Conservation (phyloP, 305 asterid genomes). For the Fraxinus albicans region DNA sequence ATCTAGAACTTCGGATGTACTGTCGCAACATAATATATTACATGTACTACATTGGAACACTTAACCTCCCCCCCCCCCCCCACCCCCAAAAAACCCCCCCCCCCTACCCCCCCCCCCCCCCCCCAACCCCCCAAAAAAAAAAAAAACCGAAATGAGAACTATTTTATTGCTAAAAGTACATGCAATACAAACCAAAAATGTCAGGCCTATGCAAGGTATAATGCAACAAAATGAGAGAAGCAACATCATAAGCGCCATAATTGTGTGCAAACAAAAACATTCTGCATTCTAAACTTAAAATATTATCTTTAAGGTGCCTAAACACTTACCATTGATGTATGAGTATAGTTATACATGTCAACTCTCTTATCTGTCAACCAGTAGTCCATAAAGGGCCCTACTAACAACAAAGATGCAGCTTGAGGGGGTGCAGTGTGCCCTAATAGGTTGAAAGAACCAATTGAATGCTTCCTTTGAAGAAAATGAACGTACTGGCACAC, state of each 20-base stretch:
- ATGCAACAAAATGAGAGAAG: not conserved
- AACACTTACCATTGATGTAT: constrained; percentile 46
- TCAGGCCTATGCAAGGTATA: not conserved
- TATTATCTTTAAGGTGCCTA: not conserved
- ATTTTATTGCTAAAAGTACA: not conserved
- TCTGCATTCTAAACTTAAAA: not conserved
- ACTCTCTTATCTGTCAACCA: constrained; percentile 69
- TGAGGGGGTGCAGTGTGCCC: constrained; percentile 90
- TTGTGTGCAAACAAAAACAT: not conserved
- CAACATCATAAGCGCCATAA: not conserved
- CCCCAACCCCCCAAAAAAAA: too few species aligned
- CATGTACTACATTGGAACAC: not conserved
- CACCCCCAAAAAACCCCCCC: too few species aligned
- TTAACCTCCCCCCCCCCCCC: not conserved
- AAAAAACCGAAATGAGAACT: not conserved
- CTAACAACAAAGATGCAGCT: constrained; percentile 63
- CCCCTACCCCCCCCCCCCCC: too few species aligned
- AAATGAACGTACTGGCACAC: constrained; percentile 67
- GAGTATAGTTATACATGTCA: constrained; percentile 49
- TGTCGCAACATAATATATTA: not conserved
- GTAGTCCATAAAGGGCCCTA: constrained; percentile 68
- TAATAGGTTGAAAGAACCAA: constrained; percentile 74
- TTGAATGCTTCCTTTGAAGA: constrained; percentile 74
- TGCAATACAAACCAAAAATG: not conserved
- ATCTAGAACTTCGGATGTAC: not conserved